Conservation (phyloP, 1,284 basidiomycete genomes). For the Pseudozyma sp. region DNA sequence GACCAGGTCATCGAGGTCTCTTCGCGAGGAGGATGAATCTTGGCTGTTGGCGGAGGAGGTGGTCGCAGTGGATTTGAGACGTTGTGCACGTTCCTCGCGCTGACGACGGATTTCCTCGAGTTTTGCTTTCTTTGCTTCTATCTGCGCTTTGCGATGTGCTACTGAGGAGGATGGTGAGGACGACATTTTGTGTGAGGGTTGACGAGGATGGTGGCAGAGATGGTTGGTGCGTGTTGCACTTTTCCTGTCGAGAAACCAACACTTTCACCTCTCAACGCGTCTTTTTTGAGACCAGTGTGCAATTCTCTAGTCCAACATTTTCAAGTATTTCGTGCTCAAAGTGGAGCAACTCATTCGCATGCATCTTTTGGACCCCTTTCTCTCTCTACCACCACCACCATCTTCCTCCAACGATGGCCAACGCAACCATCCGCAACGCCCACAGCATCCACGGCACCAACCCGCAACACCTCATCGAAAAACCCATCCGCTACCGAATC, state of each 20-base stretch:
- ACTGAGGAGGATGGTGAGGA: constrained; percentile 36
- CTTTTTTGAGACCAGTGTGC: background rate
- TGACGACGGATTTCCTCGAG: constrained; percentile 84
- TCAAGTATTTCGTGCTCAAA: background rate
- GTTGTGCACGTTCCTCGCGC: constrained; percentile 74
- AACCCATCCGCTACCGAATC: constrained; percentile 92
- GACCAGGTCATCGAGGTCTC: constrained; percentile 64
- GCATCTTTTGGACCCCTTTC: constrained; percentile 2
- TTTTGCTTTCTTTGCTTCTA: constrained; percentile 89
- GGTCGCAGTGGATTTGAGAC: constrained; percentile 24
- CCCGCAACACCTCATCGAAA: constrained; percentile 89
- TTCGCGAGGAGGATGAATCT: constrained; percentile 25
- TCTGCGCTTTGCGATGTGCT: constrained; percentile 78
- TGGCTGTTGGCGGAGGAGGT: constrained; percentile 16
- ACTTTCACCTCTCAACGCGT: constrained; percentile 9
- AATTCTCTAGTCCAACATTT: background rate
- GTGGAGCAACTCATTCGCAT: constrained; percentile 4
- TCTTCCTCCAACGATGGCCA: constrained; percentile 74
- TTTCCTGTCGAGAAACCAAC: constrained; percentile 17
- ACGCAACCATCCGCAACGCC: constrained; percentile 85
- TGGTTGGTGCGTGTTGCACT: background rate
- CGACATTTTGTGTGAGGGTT: constrained; percentile 15
- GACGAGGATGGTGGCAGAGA: constrained; percentile 1
- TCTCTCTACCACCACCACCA: constrained; percentile 1
- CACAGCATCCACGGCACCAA: constrained; percentile 91